These are phyloP conservation scores for Kwoniella sp. DNA, from an alignment of 768 basidiomycete genomes.

Conservation along the genomic window DNA sequence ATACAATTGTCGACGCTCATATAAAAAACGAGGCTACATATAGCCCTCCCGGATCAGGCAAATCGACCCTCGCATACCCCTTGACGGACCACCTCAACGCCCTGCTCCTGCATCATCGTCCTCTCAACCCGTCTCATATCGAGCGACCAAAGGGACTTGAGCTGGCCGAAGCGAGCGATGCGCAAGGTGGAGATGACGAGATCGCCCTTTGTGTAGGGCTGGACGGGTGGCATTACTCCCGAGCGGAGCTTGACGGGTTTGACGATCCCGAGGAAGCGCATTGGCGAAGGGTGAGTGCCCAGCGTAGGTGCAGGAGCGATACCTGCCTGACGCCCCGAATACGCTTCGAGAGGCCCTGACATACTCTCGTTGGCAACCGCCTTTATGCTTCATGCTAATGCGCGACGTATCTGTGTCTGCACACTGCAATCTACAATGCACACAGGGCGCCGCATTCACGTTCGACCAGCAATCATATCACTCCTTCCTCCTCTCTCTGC, in stretches of 20 bases:
- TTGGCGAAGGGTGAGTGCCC: conserved; percentile 64
- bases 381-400: no score
- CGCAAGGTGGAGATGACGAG: conserved; percentile 20
- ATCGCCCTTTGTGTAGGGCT: conserved; percentile 72
- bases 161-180: background rate
- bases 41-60: conserved; percentile 74
- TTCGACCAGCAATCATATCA: conserved; percentile 78
- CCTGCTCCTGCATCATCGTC: conserved; percentile 51
- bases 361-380: no score
- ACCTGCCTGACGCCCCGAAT: no score
- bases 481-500: conserved; percentile 66
- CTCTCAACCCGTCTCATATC: conserved; percentile 12
- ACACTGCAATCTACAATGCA: no score
- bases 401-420: no score
- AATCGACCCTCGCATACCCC: conserved; percentile 72
- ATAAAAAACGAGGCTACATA: background rate
- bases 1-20: no score
- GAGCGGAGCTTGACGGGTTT: conserved; percentile 69
- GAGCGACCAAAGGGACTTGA: conserved; percentile 2
- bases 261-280: conserved; percentile 73
- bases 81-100: conserved; percentile 64
- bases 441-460: conserved; percentile 79
- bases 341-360: no score
- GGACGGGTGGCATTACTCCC: conserved; percentile 90
- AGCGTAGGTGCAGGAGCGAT: no score